Conservation (phyloP, 2,329 filamentous ascomycete genomes). For the Alternaria metachromatica region DNA sequence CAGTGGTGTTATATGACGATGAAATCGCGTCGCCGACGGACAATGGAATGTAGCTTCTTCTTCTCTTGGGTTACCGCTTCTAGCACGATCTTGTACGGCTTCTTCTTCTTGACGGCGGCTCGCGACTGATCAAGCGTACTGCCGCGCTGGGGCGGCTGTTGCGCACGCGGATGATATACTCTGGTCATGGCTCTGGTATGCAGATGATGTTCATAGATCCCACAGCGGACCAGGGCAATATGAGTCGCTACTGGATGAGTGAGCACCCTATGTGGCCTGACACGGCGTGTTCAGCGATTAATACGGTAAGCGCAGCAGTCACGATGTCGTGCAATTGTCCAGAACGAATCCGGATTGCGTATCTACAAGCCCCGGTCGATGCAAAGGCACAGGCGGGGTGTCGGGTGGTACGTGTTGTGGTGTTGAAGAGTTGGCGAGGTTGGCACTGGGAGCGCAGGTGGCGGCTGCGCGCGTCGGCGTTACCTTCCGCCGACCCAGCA, state of each 20-base stretch:
- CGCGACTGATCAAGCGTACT: constrained; percentile 30
- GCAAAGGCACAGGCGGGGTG: constrained; percentile 26
- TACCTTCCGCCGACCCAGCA: constrained; percentile 22
- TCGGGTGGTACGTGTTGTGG: constrained; percentile 14
- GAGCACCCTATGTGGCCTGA: constrained; percentile 2
- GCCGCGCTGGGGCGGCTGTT: constrained; percentile 25
- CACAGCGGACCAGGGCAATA: constrained; percentile 7
- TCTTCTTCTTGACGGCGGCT: constrained; percentile 44
- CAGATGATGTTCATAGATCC: constrained; percentile 20
- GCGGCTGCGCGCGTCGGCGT: constrained; percentile 11
- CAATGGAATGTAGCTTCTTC: constrained; percentile 62
- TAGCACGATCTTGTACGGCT: constrained; percentile 64
- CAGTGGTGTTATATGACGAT: constrained; percentile 30
- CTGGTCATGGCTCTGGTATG: constrained; percentile 32
- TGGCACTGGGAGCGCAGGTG: neutral
- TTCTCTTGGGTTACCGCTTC: constrained; percentile 66
- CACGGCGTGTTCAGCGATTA: constrained; percentile 23
- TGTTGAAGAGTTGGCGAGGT: constrained; percentile 14
- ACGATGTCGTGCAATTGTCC: constrained; percentile 7
- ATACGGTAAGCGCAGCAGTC: constrained; percentile 13
- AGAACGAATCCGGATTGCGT: constrained; percentile 6
- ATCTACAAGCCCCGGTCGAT: constrained; percentile 31
- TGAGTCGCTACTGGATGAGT: constrained; percentile 2
- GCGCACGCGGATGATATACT: constrained; percentile 31
- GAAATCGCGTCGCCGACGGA: constrained; percentile 39